Percentiles rank a stretch among this genome's conserved stretches.
Conservation (phyloP, 805 yeast species). For the Kuraishia molischiana region DNA sequence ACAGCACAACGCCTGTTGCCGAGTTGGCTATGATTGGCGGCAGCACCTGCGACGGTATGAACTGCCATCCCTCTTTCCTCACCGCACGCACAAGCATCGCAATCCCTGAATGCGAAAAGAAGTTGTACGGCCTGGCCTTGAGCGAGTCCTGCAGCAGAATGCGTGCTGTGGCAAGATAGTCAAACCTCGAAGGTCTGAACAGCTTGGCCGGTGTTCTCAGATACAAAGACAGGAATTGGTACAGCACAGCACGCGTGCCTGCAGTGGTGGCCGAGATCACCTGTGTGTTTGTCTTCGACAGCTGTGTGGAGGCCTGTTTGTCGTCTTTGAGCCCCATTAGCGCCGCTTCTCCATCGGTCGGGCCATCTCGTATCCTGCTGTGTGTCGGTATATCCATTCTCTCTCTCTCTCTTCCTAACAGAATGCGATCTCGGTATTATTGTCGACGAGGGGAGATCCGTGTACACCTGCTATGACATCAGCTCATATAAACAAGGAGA, state of each 20-base stretch:
- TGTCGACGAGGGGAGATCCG: too few species aligned
- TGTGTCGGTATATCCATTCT: too few species aligned
- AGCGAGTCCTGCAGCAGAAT: conserved; percentile 36
- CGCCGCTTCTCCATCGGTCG: conserved; percentile 6
- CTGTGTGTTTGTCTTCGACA: conserved; percentile 30
- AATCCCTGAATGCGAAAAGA: conserved; percentile 66
- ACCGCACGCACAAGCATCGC: conserved; percentile 68
- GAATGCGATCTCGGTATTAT: too few species aligned
- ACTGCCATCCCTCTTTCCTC: conserved; percentile 73
- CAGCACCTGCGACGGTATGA: conserved; percentile 73
- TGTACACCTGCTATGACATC: too few species aligned
- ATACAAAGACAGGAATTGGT: conserved; percentile 70
- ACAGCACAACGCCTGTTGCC: conserved; percentile 78
- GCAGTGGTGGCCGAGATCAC: conserved; percentile 78
- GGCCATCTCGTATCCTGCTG: too few species aligned
- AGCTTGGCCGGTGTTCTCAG: conserved; percentile 76
- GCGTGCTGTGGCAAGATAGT: conserved; percentile 65
- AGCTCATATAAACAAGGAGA: too few species aligned
- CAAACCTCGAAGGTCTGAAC: conserved; percentile 86
- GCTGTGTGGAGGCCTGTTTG: conserved; percentile 21
- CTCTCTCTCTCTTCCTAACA: too few species aligned
- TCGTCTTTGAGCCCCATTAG: conserved; percentile 15
- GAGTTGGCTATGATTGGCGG: conserved; percentile 89
- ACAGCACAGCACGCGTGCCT: conserved; percentile 74
- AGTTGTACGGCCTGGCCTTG: conserved; percentile 37